Percentiles rank a stretch among this genome's conserved stretches.
Conservation (phyloP, 148 eudicot genomes). For the Vaccinium myrtillus region DNA sequence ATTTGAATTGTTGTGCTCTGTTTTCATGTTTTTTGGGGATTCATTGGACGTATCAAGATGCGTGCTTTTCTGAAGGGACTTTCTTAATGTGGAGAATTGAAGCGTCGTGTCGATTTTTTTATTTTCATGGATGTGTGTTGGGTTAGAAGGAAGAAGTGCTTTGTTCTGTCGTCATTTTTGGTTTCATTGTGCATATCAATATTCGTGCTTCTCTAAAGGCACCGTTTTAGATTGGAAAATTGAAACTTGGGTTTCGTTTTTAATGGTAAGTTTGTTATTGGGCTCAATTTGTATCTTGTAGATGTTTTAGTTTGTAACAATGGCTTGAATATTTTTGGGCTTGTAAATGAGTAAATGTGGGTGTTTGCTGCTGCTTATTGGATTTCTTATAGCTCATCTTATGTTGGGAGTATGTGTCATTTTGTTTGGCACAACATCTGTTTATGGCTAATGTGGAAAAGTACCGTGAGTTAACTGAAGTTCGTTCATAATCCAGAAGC, state of each 20-base stretch:
- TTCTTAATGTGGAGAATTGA: background rate
- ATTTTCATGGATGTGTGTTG: background rate
- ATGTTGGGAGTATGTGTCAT: background rate
- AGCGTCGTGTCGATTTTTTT: background rate
- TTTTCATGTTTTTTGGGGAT: background rate
- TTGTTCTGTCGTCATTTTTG: background rate
- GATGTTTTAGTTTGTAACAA: background rate
- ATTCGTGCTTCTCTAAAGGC: background rate
- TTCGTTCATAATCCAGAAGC: background rate
- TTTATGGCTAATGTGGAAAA: background rate
- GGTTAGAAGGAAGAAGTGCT: background rate
- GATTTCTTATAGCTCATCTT: background rate
- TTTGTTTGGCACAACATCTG: background rate
- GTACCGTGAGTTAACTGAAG: background rate
- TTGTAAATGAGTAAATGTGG: background rate
- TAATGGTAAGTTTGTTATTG: background rate
- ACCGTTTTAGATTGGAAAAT: background rate
- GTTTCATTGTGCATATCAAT: background rate
- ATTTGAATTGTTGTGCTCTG: background rate
- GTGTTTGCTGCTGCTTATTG: background rate
- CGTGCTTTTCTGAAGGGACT: background rate
- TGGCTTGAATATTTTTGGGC: background rate
- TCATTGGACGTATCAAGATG: background rate
- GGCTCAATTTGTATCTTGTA: background rate
- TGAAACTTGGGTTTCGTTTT: background rate